Conservation (phyloP, 2,329 filamentous ascomycete genomes). For the Raffaelea albimanens region DNA sequence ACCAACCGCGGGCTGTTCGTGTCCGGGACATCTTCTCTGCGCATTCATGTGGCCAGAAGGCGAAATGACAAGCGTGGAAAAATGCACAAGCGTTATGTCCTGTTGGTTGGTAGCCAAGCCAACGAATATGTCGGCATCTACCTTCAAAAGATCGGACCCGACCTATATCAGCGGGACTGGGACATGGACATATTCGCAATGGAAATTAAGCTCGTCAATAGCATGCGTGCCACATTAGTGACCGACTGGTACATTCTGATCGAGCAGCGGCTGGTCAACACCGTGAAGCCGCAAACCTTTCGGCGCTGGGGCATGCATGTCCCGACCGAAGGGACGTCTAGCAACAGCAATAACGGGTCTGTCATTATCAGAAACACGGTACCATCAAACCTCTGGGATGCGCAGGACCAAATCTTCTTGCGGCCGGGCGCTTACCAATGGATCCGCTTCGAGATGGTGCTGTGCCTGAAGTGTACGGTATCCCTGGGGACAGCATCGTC, state of each 20-base stretch:
- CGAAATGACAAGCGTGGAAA: no score
- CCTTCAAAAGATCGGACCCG: conserved; percentile 9
- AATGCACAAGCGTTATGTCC: conserved; percentile 1
- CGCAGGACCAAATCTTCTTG: conserved; percentile 8
- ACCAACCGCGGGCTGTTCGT: conserved; percentile 9
- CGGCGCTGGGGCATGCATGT: neutral
- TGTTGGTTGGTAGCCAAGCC: conserved; percentile 7
- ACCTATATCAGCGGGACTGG: conserved; percentile 10
- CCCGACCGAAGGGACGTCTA: neutral
- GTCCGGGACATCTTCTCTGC: conserved; percentile 5
- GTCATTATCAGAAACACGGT: conserved; percentile 3
- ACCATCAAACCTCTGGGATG: conserved; percentile 8
- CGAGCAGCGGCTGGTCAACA: conserved; percentile 1
- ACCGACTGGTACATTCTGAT: conserved; percentile 8
- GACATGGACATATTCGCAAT: neutral
- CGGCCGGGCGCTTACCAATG: conserved; percentile 6
- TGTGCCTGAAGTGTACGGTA: conserved; percentile 5
- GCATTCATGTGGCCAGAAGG: no score
- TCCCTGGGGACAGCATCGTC: neutral
- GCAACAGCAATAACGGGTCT: neutral
- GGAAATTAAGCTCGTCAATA: neutral
- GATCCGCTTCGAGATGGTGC: conserved; percentile 9
- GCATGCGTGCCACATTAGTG: conserved; percentile 2
- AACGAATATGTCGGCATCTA: conserved; percentile 4
- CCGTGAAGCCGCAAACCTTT: neutral